Conservation (phyloP, 1,139 yeast genomes). For the Scheffersomyces quercinus region DNA sequence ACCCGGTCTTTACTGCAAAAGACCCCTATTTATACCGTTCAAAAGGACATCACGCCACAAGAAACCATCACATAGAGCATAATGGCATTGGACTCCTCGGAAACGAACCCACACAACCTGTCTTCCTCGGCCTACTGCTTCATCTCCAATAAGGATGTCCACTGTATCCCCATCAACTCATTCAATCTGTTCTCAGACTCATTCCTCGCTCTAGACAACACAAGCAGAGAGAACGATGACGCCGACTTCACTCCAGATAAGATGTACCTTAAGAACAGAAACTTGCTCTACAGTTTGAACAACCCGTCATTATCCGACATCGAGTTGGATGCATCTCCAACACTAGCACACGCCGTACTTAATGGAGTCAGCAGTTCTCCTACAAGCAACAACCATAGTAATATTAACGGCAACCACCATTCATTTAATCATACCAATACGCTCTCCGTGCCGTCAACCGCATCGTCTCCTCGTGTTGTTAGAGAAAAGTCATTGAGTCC, state of each 20-base stretch:
- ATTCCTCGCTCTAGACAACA: constrained; percentile 5
- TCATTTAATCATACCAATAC: neutral
- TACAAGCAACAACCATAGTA: constrained; percentile 1
- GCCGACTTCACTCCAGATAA: constrained; percentile 21
- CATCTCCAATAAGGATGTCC: constrained; percentile 37
- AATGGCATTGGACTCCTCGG: no score
- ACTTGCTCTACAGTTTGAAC: constrained; percentile 42
- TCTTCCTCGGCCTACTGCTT: constrained; percentile 40
- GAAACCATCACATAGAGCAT: no score
- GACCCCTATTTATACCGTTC: no score
- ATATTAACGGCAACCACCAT: constrained; percentile 3
- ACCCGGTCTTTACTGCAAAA: no score
- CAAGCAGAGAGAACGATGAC: constrained; percentile 13
- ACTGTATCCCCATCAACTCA: constrained; percentile 37
- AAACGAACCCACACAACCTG: neutral
- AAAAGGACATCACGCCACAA: no score
- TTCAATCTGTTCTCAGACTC: constrained; percentile 16
- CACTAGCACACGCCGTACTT: constrained; percentile 1
- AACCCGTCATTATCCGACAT: constrained; percentile 46
- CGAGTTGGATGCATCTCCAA: constrained; percentile 29
- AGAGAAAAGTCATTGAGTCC: constrained; percentile 6
- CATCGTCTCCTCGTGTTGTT: neutral
- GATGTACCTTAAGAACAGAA: constrained; percentile 35
- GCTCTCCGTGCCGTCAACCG: neutral
- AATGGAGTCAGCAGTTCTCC: constrained; percentile 5